Evolutionary conservation across 1,284 basidiomycete genomes (phyloP).

Genomic region (Volvariella volvacea): DNA sequence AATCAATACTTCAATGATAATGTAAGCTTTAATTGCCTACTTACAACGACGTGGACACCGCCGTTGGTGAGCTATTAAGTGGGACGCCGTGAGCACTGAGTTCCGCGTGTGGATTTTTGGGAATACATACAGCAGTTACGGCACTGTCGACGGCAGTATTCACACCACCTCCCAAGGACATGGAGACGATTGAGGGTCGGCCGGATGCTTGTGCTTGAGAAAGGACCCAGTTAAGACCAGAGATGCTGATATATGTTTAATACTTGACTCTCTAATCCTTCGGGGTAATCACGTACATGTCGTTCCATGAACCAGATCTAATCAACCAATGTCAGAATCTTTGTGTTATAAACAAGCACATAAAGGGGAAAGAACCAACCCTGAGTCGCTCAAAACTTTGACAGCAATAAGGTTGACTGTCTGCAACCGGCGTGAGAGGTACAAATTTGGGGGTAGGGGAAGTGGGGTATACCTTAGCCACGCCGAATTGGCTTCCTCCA

Average conservation of each 20-base stretch:
- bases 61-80: constrained; percentile 5
- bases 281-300: constrained; percentile 1
- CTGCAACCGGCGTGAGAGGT: no score
- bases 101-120: neutral
- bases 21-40: no score
- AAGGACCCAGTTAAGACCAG: constrained; percentile 35
- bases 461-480: constrained; percentile 1
- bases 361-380: neutral
- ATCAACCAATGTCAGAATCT: no score
- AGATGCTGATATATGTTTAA: constrained; percentile 44
- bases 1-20: no score
- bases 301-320: neutral
- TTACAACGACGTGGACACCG: constrained; percentile 27
- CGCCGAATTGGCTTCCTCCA: neutral
- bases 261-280: no score
- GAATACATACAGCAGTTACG: constrained; percentile 38
- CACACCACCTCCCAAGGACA: constrained; percentile 67
- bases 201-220: constrained; percentile 37
- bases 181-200: constrained; percentile 61
- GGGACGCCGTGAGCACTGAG: constrained; percentile 13
- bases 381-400: constrained; percentile 60
- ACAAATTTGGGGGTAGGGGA: no score
- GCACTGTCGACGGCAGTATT: constrained; percentile 59
- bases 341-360: no score
- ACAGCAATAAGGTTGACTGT: constrained; percentile 67